Evolutionary conservation across 306 rosid species (phyloP), one percentile per base, ranked within the genome.

Genomic region (Fragaria nilgerrensis): DNA sequence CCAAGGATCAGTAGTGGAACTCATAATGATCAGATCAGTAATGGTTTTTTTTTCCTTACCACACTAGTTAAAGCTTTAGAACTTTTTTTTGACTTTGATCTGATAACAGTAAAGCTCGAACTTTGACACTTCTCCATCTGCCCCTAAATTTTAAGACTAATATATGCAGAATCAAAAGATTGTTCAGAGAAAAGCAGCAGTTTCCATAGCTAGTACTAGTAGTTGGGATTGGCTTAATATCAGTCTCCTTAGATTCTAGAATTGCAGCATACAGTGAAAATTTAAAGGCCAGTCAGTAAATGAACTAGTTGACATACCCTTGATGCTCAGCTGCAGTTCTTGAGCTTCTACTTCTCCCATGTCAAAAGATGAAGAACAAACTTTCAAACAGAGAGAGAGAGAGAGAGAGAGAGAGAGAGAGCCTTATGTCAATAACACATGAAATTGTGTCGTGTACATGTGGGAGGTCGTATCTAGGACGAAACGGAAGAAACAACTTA

Each of bases 261-360:
- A 13, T 45, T 17, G 9, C 13, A 27, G 4, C 19, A 16, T 17
- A 16, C 7, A 58, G 29, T 53, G 59, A 44, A 67, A 55, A 48
- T 7, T 7, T 13, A 2, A 53, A 5, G 10, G n/a, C 7, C 70
- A 29, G 59, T 1, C 12, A 45, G 19, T 43, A 25, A 23, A 69
- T 37, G 20, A 36, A n/a, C 37, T 14, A 19, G 45, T 48, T 19
- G 52, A 50, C 76, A 39, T 64, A 76, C 84, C 81, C 29, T 15
- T 64, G n/a, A 81, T 64, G 78, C 62, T 52, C 41, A 76, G 81
- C 36, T 71, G 81, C 61, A 63, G 29, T 29, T 76, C 70, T 77
- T 64, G 76, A 70, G 73, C 73, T 49, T 61, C 77, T 47, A 63
- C 82, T 37, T 62, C 73, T 61, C 66, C 73, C 84, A 81, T 81